Percentiles rank a stretch among this genome's conserved stretches.
These are phyloP conservation scores for Dendrobium catenatum DNA, from an alignment of 106 monocot genomes.

Conservation along the genomic window DNA sequence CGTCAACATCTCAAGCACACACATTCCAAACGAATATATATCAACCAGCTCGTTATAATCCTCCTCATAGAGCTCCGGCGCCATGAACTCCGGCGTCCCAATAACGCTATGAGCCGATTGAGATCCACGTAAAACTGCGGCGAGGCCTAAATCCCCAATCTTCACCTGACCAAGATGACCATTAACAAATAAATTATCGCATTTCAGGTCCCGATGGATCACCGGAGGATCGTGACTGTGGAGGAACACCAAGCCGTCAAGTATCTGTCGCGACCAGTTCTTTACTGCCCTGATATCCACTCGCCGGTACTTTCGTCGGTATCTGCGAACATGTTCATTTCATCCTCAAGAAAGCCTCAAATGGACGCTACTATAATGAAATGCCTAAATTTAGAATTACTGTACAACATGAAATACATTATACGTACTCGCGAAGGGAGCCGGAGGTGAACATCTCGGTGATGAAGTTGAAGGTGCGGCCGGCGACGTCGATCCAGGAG, in stretches of 20 bases:
- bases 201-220: slow-evolving; percentile 96
- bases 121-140: slow-evolving; percentile 68
- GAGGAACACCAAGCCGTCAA: slow-evolving; percentile 72
- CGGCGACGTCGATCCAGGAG: slow-evolving; percentile 61
- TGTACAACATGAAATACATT: background rate
- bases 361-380: too few species aligned
- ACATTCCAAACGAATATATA: slow-evolving; percentile 96
- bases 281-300: slow-evolving; percentile 71
- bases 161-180: slow-evolving; percentile 95
- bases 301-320: slow-evolving; percentile 61
- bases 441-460: slow-evolving; percentile 99
- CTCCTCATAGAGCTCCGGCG: slow-evolving; percentile 98
- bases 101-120: slow-evolving; percentile 85
- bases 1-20: slow-evolving; percentile 93
- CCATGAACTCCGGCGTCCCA: slow-evolving; percentile 99
- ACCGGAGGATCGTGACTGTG: slow-evolving; percentile 81
- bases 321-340: slow-evolving; percentile 32
- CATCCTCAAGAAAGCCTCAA: too few species aligned
- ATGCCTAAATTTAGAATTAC: background rate
- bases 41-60: slow-evolving; percentile 92
- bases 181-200: slow-evolving; percentile 94
- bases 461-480: slow-evolving; percentile 92
- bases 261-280: slow-evolving; percentile 79
- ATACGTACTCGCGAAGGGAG: slow-evolving; percentile 65
- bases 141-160: slow-evolving; percentile 95